phyloP scores from a whole-genome alignment of 352 stramenopile species.

The Saprolegnia parasitica region DNA sequence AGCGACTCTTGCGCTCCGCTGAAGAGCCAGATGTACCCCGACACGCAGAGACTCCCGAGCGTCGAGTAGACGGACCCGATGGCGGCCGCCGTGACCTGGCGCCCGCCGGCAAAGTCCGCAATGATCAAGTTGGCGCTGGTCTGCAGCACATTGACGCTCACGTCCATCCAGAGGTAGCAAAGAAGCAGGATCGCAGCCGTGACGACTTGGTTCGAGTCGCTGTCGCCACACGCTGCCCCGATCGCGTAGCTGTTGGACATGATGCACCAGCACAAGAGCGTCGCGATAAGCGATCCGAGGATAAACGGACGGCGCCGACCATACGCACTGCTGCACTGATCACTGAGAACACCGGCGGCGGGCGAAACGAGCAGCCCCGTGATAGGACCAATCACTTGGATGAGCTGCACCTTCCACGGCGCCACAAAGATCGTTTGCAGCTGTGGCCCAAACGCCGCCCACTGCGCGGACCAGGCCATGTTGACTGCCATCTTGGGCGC shows the following conservation, averaged over 20 bases:
- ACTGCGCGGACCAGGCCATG: constrained; percentile 76
- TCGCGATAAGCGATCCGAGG: constrained; percentile 56
- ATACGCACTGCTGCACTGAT: constrained; percentile 46
- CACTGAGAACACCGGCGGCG: constrained; percentile 59
- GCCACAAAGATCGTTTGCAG: constrained; percentile 60
- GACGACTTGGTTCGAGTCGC: constrained; percentile 33
- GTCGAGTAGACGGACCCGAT: constrained; percentile 64
- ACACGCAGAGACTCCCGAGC: constrained; percentile 54
- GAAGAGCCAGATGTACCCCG: constrained; percentile 68
- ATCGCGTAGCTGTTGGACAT: constrained; percentile 69
- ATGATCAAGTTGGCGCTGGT: constrained; percentile 65
- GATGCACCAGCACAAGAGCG: constrained; percentile 54
- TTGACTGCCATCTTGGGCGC: constrained; percentile 66
- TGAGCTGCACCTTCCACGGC: constrained; percentile 62
- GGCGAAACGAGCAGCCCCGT: constrained; percentile 65
- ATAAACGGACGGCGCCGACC: constrained; percentile 62
- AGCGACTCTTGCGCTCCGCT: constrained; percentile 61
- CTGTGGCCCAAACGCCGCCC: constrained; percentile 66
- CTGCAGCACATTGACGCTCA: constrained; percentile 74
- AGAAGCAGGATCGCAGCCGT: constrained; percentile 56
- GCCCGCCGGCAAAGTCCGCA: constrained; percentile 63
- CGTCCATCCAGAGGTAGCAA: constrained; percentile 82
- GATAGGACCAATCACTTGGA: constrained; percentile 64
- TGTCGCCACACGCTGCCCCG: constrained; percentile 55
- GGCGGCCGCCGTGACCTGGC: constrained; percentile 53